Base-by-base conservation (phyloP, 176 grass and related monocot species). In the Thalia dealbata region DNA sequence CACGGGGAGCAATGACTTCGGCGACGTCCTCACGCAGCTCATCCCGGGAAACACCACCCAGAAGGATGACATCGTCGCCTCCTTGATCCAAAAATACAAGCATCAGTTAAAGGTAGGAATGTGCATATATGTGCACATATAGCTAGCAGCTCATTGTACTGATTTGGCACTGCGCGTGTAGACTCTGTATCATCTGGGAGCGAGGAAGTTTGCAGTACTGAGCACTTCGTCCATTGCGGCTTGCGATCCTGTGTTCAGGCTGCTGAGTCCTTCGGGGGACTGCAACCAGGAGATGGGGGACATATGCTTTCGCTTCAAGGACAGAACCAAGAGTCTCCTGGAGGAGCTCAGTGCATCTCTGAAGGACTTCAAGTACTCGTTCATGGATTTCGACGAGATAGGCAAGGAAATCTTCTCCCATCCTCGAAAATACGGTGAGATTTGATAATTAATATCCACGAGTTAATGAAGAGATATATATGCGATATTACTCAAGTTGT, bases 21-120 rank as follows among this genome's bases (percentile, higher is more conserved):
- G 63, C 22, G 78, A 67, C 14, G 27, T 50, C 32, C 72, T 43
- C 51, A 0, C 0, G 22, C 29, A 24, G 21, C 45, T 56, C 15
- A 19, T 30, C 54, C 63, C 83, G 19, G 55, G 16, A 52, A 85
- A 78, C 74, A 22, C 14, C 68, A 69, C 68, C 1, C 24, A 11
- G 35, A 63, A 62, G 52, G 26, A 44, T 14, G 35, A 73, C 54
- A 73, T 69, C 69, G 66, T 85, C 50, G 67, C 61, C 0, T 43
- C 16, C 41, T 16, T 85, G 14, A 46, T 78, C 19, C 51, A 69
- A 15, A 55, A 73, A 50, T 81, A 67, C 25, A 50, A 73, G 21
- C 26, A 58, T 32, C 78, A 85, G 48, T 50, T 85, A 14, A 30
- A n/a, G 68, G 83, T 85, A n/a, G n/a, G n/a, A n/a, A n/a, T n/a